Conservation (phyloP, 31 red algal genomes). For the Porphyra umbilicalis region DNA sequence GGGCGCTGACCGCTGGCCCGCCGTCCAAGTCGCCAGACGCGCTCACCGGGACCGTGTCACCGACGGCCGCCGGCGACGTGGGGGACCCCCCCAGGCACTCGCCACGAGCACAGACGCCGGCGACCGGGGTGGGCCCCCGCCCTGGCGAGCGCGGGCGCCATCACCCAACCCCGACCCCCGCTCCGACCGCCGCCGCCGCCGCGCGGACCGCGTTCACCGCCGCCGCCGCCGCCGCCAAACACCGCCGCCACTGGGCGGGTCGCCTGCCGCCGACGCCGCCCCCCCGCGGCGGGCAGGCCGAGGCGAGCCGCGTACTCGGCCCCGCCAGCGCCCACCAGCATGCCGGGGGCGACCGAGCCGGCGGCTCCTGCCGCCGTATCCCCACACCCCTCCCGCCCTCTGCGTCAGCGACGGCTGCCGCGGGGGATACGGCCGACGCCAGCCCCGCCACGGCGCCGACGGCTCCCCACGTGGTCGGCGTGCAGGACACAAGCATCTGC, state of each 20-base stretch:
- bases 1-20: too few species aligned
- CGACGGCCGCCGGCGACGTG: too few species aligned
- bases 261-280: not conserved
- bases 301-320: not conserved
- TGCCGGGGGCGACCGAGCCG: not conserved
- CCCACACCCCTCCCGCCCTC: not conserved
- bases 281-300: not conserved
- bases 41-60: too few species aligned
- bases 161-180: too few species aligned
- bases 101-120: too few species aligned
- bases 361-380: not conserved
- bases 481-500: not conserved
- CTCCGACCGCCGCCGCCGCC: not conserved
- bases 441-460: not conserved
- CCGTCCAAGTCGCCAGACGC: too few species aligned
- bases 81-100: too few species aligned
- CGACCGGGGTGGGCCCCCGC: too few species aligned
- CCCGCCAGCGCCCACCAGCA: not conserved
- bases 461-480: not conserved
- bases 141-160: too few species aligned
- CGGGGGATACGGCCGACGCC: not conserved
- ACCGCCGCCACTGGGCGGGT: not conserved
- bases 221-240: not conserved
- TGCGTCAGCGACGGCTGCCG: not conserved
- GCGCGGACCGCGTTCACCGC: not conserved